These are phyloP conservation scores for Candida gorgasii DNA, from an alignment of 805 yeast species.

Conservation along the genomic window DNA sequence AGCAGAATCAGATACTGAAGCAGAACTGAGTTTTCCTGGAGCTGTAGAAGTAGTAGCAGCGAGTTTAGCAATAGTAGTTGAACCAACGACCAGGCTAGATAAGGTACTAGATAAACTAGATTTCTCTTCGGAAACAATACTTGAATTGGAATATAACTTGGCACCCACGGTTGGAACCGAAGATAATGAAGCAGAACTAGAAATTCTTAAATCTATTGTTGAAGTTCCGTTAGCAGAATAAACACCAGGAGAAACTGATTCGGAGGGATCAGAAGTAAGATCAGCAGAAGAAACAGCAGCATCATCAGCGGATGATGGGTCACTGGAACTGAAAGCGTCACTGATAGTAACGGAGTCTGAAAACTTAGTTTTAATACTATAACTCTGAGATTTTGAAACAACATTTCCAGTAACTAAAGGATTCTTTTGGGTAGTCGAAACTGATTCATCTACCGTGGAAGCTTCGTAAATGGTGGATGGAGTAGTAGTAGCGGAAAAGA, in stretches of 20 bases:
- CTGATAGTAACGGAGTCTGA: slow-evolving; percentile 7
- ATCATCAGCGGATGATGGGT: slow-evolving; percentile 3
- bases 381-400: slow-evolving; percentile 23
- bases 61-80: slow-evolving; percentile 9
- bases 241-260: slow-evolving; percentile 7
- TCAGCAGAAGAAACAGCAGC: slow-evolving; percentile 4
- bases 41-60: neutral
- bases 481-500: slow-evolving; percentile 26
- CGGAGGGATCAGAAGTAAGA: neutral
- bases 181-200: slow-evolving; percentile 5
- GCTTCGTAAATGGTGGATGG: slow-evolving; percentile 23
- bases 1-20: slow-evolving; percentile 3
- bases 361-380: slow-evolving; percentile 15
- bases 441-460: slow-evolving; percentile 19
- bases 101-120: neutral
- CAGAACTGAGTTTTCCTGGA: slow-evolving; percentile 1
- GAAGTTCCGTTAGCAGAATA: slow-evolving; percentile 10
- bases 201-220: slow-evolving; percentile 19
- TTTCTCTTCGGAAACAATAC: neutral
- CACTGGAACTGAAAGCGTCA: neutral
- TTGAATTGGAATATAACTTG: slow-evolving; percentile 11
- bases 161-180: slow-evolving; percentile 8
- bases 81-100: slow-evolving; percentile 4
- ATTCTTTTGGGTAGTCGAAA: slow-evolving; percentile 23
- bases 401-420: slow-evolving; percentile 32